Conservation (phyloP, 306 rosid genomes). For the Pachyrhizus erosus region DNA sequence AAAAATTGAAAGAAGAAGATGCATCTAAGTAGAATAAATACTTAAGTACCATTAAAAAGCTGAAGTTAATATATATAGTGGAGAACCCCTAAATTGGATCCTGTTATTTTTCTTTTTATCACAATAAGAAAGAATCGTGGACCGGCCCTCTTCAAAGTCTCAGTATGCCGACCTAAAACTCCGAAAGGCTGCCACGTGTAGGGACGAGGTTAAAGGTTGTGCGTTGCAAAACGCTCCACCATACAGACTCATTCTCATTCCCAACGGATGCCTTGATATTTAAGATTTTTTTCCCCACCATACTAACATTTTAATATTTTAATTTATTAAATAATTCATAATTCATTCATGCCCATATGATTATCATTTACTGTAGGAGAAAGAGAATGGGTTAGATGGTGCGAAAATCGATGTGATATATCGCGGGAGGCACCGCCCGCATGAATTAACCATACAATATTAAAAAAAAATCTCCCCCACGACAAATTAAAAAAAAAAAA, state of each 20-base stretch:
- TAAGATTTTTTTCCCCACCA: constrained; percentile 30
- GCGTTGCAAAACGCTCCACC: constrained; percentile 26
- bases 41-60: not conserved
- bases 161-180: constrained; percentile 29
- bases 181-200: constrained; percentile 43
- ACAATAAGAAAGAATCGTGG: not conserved
- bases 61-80: not conserved
- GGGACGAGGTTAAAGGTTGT: not conserved
- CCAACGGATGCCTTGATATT: constrained; percentile 48
- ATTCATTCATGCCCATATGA: not conserved
- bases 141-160: constrained; percentile 1
- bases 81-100: not conserved
- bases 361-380: not conserved
- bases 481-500: not conserved
- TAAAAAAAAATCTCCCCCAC: constrained; percentile 12
- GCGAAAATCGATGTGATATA: constrained; percentile 55
- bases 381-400: constrained; percentile 39
- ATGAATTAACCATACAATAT: constrained; percentile 48
- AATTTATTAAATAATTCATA: not conserved
- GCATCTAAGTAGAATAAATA: not conserved
- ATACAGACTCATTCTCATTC: constrained; percentile 24
- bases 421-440: constrained; percentile 77
- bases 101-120: not conserved
- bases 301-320: not conserved
- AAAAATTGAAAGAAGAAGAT: not conserved